Evolutionary conservation across 1,284 basidiomycete genomes (phyloP), one percentile per base, ranked within the genome.

Genomic region (Papiliotrema laurentii): DNA sequence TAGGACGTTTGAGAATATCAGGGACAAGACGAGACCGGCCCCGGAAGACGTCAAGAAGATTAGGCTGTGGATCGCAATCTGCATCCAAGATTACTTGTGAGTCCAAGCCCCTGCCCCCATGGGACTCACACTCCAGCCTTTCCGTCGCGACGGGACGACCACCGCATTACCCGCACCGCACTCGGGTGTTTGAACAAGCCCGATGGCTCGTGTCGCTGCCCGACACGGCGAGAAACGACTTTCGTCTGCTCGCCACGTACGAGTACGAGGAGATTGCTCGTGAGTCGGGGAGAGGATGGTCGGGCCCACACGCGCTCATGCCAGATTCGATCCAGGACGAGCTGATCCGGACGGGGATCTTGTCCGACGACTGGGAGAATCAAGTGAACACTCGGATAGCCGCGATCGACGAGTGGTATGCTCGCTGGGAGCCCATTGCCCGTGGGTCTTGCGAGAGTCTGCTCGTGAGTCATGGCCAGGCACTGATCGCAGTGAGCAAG

Each of bases 211-310:
- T 47, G 4, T 35, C 36, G 14, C 18, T 31, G 4, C 35, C 25
- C 7, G 19, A 33, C 2, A 19, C 22, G 3, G 13, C 30, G 3
- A n/a, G 13, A 7, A 47, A 38, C 21, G 45, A 47, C 25, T 39
- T 31, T n/a, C n/a, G 45, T 4, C 6, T 47, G 14, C 21, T 47
- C 2, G 24, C 45, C 6, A 47, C 45, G 11, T 39, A 36, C 22
- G 45, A 47, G 33, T 47, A 47, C 19, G 36, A 47, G 28, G 45
- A 47, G 37, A 47, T 47, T 22, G 37, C 45, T 16, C 45, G 45
- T 47, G n/a, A 38, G 45, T 47, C 7, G 11, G n/a, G 19, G 11
- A 21, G 37, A 6, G 4, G 25, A 14, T 4, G 6, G 21, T 11
- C 7, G 7, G 28, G 33, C 22, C 22, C 9, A 24, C 18, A 11